phyloP scores from a whole-genome alignment of 164 flowering plant species.

The Warburgia ugandensis region DNA sequence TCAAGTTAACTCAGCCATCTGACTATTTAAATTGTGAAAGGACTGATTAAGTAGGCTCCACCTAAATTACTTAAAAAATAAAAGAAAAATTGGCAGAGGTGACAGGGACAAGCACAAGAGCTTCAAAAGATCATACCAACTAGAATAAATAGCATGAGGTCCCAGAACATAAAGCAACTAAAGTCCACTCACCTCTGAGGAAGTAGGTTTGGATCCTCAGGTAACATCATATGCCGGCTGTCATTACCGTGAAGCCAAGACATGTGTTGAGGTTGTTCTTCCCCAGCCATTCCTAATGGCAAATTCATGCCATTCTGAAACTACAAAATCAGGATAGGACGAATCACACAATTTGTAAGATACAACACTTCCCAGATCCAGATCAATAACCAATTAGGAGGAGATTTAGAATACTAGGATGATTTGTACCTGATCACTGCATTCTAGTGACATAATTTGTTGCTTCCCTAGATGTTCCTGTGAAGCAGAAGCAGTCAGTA shows the following conservation, averaged over 20 bases:
- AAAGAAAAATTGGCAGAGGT: too few relatives aligned
- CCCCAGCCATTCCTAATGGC: slow-evolving; percentile 36
- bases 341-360: too few relatives aligned
- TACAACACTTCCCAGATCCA: too few relatives aligned
- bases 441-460: slow-evolving; percentile 36
- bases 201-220: slow-evolving; percentile 37
- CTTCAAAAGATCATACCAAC: background rate
- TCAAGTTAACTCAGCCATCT: too few relatives aligned
- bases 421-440: slow-evolving; percentile 38
- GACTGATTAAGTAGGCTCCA: too few relatives aligned
- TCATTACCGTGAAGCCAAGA: slow-evolving; percentile 55
- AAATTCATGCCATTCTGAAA: slow-evolving; percentile 54
- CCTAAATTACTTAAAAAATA: too few relatives aligned
- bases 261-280: slow-evolving; percentile 42
- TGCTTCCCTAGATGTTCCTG: slow-evolving; percentile 41
- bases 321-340: slow-evolving; percentile 20
- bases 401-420: too few relatives aligned
- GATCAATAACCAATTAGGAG: too few relatives aligned
- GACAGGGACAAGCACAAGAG: too few relatives aligned
- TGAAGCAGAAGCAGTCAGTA: slow-evolving; percentile 4
- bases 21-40: too few relatives aligned
- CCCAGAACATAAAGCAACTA: too few relatives aligned
- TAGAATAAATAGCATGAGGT: too few relatives aligned
- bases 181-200: slow-evolving; percentile 43
- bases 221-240: slow-evolving; percentile 38